Conservation (phyloP, 2,329 filamentous ascomycete genomes). For the Talaromyces sp. region DNA sequence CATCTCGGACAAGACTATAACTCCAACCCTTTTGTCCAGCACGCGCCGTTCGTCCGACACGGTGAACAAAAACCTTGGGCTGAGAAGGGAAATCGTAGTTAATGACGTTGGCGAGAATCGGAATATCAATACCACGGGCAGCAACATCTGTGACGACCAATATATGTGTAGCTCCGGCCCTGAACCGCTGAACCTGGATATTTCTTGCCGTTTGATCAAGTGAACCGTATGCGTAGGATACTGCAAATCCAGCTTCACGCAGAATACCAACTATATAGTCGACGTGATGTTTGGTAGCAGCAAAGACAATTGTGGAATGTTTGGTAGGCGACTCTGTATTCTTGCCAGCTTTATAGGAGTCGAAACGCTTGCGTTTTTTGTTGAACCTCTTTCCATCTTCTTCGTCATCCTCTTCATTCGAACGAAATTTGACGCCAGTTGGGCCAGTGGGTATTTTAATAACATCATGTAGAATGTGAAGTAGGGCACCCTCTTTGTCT, state of each 20-base stretch:
- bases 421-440: constrained; percentile 50
- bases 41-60: constrained; percentile 91
- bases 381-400: constrained; percentile 39
- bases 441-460: constrained; percentile 80
- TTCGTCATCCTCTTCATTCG: constrained; percentile 39
- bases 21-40: constrained; percentile 91
- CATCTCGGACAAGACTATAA: constrained; percentile 84
- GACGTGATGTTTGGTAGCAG: constrained; percentile 94
- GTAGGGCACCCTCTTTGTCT: constrained; percentile 88
- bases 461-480: constrained; percentile 84
- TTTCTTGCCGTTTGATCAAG: constrained; percentile 91
- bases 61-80: constrained; percentile 93
- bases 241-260: constrained; percentile 74
- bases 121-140: constrained; percentile 95
- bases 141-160: constrained; percentile 95
- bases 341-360: constrained; percentile 49
- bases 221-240: constrained; percentile 91
- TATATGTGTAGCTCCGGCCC: constrained; percentile 78
- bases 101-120: constrained; percentile 91
- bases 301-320: constrained; percentile 92
- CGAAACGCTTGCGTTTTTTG: constrained; percentile 48
- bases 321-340: constrained; percentile 70
- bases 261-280: constrained; percentile 86
- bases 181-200: constrained; percentile 86
- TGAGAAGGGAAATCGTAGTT: constrained; percentile 98